These are phyloP conservation scores for Thelephora terrestris DNA, from an alignment of 1,284 basidiomycete genomes.

Conservation along the genomic window DNA sequence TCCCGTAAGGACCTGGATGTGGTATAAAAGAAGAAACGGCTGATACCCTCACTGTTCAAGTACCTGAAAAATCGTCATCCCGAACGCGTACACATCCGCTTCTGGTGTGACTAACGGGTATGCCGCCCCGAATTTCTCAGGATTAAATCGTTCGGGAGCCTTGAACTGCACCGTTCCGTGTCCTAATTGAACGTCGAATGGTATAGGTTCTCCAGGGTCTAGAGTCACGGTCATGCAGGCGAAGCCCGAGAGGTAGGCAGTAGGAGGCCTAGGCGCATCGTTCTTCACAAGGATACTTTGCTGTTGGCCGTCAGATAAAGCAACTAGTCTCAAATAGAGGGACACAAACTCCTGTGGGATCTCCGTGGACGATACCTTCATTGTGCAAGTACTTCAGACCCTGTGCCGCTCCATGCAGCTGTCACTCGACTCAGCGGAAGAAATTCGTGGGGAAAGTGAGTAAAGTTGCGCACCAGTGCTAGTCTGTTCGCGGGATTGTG, in stretches of 20 bases:
- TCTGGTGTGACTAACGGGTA: neutral
- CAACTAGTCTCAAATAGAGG: neutral
- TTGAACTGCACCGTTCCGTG: neutral
- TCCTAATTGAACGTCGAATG: neutral
- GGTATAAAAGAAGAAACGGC: no score
- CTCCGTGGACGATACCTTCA: conserved; percentile 2
- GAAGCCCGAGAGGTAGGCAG: no score
- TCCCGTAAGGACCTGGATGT: neutral
- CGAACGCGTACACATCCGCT: neutral
- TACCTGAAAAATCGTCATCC: neutral
- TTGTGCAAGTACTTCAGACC: conserved; percentile 4
- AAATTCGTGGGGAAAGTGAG: no score
- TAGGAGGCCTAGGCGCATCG: neutral
- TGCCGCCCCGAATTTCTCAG: neutral
- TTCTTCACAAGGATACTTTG: conserved; percentile 2
- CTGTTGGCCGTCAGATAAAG: neutral
- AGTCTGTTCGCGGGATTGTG: conserved; percentile 2
- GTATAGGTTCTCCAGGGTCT: neutral
- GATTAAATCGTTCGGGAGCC: conserved; percentile 3
- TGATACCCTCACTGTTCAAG: neutral
- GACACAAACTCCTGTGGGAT: conserved; percentile 4
- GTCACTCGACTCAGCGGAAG: neutral
- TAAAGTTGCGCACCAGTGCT: conserved; percentile 2
- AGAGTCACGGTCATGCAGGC: conserved; percentile 1
- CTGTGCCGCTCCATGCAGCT: neutral